These are phyloP conservation scores for Trichosporon ovoides DNA, from an alignment of 1,284 basidiomycete genomes.

Conservation along the genomic window DNA sequence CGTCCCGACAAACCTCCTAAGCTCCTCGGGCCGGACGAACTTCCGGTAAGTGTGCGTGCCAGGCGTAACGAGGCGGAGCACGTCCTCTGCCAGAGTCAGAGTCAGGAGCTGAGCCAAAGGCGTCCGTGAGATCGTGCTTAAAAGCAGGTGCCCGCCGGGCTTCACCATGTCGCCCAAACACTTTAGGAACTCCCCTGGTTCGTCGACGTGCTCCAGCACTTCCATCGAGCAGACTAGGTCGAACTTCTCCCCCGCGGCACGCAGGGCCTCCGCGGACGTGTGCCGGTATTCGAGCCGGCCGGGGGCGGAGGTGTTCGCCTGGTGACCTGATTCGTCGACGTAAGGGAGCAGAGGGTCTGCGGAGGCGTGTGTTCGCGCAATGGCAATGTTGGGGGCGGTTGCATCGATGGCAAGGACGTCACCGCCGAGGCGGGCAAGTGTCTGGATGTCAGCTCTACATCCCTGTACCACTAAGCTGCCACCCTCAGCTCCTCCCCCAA, in stretches of 20 bases:
- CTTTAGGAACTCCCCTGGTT: conserved; percentile 75
- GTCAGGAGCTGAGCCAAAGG: conserved; percentile 83
- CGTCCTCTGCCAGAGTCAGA: conserved; percentile 81
- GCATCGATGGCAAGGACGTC: conserved; percentile 85
- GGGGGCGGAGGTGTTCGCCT: conserved; percentile 79
- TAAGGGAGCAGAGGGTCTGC: conserved; percentile 62
- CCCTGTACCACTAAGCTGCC: too few relatives aligned
- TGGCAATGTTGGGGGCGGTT: conserved; percentile 75
- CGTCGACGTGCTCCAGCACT: conserved; percentile 94
- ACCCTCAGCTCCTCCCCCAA: too few relatives aligned
- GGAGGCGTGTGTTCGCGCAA: conserved; percentile 76
- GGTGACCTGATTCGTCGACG: conserved; percentile 81
- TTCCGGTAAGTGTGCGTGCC: conserved; percentile 92
- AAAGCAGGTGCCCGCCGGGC: conserved; percentile 92
- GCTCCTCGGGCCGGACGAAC: conserved; percentile 81
- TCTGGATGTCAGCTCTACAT: conserved; percentile 55
- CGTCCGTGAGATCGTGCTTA: conserved; percentile 95
- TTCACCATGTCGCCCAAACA: conserved; percentile 74
- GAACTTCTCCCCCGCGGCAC: conserved; percentile 58
- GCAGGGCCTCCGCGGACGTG: conserved; percentile 67
- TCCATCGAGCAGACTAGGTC: conserved; percentile 98
- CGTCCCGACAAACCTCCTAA: conserved; percentile 73
- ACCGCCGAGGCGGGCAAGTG: conserved; percentile 80
- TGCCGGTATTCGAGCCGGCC: conserved; percentile 62
- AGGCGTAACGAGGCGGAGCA: conserved; percentile 72